phyloP scores from a whole-genome alignment of 352 stramenopile species.

The Thraustotheca clavata region DNA sequence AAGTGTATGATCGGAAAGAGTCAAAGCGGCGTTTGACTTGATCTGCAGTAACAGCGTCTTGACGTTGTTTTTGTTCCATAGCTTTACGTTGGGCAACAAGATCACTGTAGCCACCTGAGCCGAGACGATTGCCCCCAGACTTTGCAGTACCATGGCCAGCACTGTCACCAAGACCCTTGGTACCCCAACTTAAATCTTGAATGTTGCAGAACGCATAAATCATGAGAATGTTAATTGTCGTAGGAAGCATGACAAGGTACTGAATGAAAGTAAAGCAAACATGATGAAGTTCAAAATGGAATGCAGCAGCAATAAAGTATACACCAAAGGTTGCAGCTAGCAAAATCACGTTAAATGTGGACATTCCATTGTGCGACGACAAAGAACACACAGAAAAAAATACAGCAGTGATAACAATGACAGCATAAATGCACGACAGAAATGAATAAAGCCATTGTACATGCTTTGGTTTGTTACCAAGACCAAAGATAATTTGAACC shows the following conservation, averaged over 20 bases:
- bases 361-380: constrained; percentile 11
- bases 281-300: constrained; percentile 19
- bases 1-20: constrained; percentile 72
- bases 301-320: constrained; percentile 19
- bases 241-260: constrained; percentile 22
- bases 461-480: constrained; percentile 84
- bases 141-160: background rate
- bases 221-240: constrained; percentile 23
- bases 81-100: constrained; percentile 69
- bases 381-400: constrained; percentile 14
- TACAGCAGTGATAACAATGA: constrained; percentile 5
- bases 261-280: constrained; percentile 20
- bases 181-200: constrained; percentile 21
- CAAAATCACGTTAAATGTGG: constrained; percentile 10
- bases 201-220: constrained; percentile 23
- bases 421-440: constrained; percentile 24
- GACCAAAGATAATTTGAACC: constrained; percentile 79
- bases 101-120: constrained; percentile 79
- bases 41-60: constrained; percentile 43
- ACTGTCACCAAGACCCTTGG: constrained; percentile 12
- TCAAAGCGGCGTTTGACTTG: constrained; percentile 72
- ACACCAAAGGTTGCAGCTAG: constrained; percentile 11
- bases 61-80: constrained; percentile 50
- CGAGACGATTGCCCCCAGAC: constrained; percentile 37
- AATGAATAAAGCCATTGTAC: constrained; percentile 79